phyloP scores from a whole-genome alignment of 768 basidiomycete species.

The Naematelia encephala region DNA sequence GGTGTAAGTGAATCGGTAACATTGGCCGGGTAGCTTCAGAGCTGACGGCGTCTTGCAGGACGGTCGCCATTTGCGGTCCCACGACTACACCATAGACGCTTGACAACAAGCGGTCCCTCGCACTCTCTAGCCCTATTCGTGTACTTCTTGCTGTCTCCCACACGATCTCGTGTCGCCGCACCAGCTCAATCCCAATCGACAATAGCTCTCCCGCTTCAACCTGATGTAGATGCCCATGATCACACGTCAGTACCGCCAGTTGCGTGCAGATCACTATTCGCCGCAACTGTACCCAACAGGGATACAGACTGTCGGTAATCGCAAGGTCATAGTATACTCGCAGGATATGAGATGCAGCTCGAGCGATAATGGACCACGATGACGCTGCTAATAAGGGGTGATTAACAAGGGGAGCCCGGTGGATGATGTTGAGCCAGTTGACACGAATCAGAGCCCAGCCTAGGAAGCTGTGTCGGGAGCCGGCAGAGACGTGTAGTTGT shows the following conservation, averaged over 20 bases:
- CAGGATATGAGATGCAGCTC: not conserved
- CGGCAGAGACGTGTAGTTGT: not conserved
- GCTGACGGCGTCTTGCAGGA: too few relatives aligned
- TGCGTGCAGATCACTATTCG: not conserved
- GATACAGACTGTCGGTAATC: not conserved
- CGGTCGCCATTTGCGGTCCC: too few relatives aligned
- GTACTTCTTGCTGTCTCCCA: too few relatives aligned
- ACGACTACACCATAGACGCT: too few relatives aligned
- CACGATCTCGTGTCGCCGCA: not conserved
- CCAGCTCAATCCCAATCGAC: slow-evolving; percentile 2
- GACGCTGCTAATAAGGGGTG: not conserved
- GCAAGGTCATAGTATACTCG: slow-evolving; percentile 2
- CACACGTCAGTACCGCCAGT: not conserved
- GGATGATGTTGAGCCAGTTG: not conserved
- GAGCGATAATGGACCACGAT: not conserved
- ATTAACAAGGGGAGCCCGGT: not conserved
- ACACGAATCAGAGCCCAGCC: not conserved
- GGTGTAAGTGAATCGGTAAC: too few relatives aligned
- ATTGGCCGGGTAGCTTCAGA: too few relatives aligned
- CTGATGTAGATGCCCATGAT: slow-evolving; percentile 1
- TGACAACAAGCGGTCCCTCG: too few relatives aligned
- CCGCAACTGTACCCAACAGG: slow-evolving; percentile 2
- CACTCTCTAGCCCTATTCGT: too few relatives aligned
- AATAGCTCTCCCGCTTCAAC: slow-evolving; percentile 3
- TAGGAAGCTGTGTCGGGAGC: not conserved